phyloP scores from a whole-genome alignment of 208 protist species.

The Trypanosoma avium region DNA sequence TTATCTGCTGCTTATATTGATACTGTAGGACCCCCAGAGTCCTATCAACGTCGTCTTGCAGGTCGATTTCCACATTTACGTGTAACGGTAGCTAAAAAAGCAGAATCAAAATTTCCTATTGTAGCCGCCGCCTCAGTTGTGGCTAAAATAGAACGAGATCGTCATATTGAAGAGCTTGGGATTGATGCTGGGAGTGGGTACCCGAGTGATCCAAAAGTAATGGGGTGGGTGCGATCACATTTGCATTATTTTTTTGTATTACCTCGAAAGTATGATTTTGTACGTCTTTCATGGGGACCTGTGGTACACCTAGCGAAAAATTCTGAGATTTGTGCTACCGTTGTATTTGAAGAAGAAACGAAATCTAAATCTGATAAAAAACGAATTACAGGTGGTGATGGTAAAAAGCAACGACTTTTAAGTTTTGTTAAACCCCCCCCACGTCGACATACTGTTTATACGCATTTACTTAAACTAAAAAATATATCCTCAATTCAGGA shows the following conservation, averaged over 20 bases:
- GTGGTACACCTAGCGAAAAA: constrained; percentile 58
- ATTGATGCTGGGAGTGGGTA: constrained; percentile 79
- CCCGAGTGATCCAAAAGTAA: constrained; percentile 73
- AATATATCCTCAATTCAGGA: constrained; percentile 31
- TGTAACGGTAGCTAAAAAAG: constrained; percentile 87
- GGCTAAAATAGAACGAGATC: constrained; percentile 89
- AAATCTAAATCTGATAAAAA: constrained; percentile 44
- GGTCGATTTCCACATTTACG: constrained; percentile 86
- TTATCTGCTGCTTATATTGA: constrained; percentile 92
- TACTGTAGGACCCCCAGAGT: constrained; percentile 86
- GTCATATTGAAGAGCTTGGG: constrained; percentile 37
- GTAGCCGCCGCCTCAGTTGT: constrained; percentile 93
- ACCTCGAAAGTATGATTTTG: constrained; percentile 41
- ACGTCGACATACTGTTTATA: constrained; percentile 51
- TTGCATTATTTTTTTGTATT: constrained; percentile 82
- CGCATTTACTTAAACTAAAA: constrained; percentile 55
- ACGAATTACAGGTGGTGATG: constrained; percentile 9
- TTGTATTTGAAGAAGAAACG: constrained; percentile 65
- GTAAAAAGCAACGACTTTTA: constrained; percentile 44
- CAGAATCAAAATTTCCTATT: constrained; percentile 90
- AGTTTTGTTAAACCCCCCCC: constrained; percentile 60
- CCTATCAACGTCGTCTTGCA: constrained; percentile 75
- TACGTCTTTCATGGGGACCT: constrained; percentile 81
- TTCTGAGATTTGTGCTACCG: constrained; percentile 46
- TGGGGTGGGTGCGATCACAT: constrained; percentile 66